Conservation (phyloP, 108 stramenopile genomes). For the Pseudonitzschia multiseries region DNA sequence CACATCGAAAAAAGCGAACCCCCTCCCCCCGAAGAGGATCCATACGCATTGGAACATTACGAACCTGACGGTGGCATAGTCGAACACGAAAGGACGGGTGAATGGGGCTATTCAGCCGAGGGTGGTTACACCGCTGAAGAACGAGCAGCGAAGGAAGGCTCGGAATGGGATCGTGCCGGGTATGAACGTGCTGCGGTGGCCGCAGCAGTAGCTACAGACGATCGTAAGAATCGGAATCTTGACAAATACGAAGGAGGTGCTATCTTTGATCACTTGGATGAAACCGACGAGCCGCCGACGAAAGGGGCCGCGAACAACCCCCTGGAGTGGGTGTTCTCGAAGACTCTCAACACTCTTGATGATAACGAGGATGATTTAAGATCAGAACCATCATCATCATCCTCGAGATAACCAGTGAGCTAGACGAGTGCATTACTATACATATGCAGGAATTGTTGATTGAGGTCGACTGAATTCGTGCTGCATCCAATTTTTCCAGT, state of each 20-base stretch:
- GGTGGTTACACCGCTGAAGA: constrained; percentile 28
- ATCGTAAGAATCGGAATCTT: constrained; percentile 25
- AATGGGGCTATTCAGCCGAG: constrained; percentile 35
- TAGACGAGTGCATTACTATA: too few relatives aligned
- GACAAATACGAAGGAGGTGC: constrained; percentile 33
- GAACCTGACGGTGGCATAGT: constrained; percentile 42
- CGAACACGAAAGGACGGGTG: constrained; percentile 33
- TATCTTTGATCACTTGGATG: constrained; percentile 35
- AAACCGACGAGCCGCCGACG: constrained; percentile 19
- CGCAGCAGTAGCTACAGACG: constrained; percentile 15
- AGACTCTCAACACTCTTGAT: constrained; percentile 44
- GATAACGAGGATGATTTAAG: constrained; percentile 37
- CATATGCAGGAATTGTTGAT: too few relatives aligned
- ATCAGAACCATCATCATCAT: constrained; percentile 8
- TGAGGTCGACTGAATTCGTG: too few relatives aligned
- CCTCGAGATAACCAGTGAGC: not conserved
- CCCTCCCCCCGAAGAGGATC: constrained; percentile 33
- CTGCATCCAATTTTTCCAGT: not conserved
- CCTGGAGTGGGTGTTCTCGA: constrained; percentile 49
- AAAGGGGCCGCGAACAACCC: constrained; percentile 22
- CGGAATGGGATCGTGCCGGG: constrained; percentile 26
- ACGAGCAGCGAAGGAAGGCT: constrained; percentile 21
- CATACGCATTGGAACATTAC: constrained; percentile 40
- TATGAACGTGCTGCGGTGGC: constrained; percentile 27
- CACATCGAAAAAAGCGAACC: constrained; percentile 23